Percentiles rank a stretch among this genome's conserved stretches.
Conservation (phyloP, 495 filamentous ascomycete species). For the Cercophora scortea region DNA sequence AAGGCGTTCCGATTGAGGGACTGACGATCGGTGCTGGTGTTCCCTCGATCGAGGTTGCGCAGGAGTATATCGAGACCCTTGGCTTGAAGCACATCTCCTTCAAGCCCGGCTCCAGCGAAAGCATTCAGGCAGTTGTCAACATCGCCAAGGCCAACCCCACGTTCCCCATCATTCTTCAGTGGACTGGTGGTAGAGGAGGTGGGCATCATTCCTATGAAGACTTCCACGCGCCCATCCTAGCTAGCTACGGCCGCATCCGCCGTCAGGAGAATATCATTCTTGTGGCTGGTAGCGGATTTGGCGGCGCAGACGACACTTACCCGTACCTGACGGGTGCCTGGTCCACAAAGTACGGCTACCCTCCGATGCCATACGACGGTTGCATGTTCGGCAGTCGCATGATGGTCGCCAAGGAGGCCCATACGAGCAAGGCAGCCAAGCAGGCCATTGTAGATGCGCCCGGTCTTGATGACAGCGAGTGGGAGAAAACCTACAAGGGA, state of each 20-base stretch:
- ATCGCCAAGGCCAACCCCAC: conserved; percentile 84
- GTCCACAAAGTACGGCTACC: conserved; percentile 78
- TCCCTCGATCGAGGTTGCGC: conserved; percentile 86
- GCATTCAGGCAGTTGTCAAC: conserved; percentile 84
- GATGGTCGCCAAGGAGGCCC: conserved; percentile 92
- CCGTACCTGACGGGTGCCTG: conserved; percentile 85
- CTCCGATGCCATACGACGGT: conserved; percentile 91
- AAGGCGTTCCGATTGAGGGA: conserved; percentile 90
- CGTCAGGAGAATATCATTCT: conserved; percentile 79
- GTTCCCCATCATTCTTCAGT: conserved; percentile 87
- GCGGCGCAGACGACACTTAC: conserved; percentile 84
- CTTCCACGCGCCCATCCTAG: conserved; percentile 87
- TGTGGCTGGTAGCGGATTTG: conserved; percentile 87
- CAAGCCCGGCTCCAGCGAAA: conserved; percentile 87
- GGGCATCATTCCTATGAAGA: conserved; percentile 95
- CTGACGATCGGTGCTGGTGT: conserved; percentile 92
- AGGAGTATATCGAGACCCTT: conserved; percentile 90
- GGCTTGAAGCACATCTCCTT: conserved; percentile 91
- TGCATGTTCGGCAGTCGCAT: conserved; percentile 84
- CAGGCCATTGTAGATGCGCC: conserved; percentile 88
- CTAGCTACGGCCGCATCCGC: conserved; percentile 81
- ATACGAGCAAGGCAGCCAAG: conserved; percentile 89
- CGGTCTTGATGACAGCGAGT: conserved; percentile 79
- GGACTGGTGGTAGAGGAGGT: conserved; percentile 90
- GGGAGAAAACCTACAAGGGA: conserved; percentile 96